phyloP scores from a whole-genome alignment of 2,329 filamentous ascomycete genomes.

The Elsinoe perseae region DNA sequence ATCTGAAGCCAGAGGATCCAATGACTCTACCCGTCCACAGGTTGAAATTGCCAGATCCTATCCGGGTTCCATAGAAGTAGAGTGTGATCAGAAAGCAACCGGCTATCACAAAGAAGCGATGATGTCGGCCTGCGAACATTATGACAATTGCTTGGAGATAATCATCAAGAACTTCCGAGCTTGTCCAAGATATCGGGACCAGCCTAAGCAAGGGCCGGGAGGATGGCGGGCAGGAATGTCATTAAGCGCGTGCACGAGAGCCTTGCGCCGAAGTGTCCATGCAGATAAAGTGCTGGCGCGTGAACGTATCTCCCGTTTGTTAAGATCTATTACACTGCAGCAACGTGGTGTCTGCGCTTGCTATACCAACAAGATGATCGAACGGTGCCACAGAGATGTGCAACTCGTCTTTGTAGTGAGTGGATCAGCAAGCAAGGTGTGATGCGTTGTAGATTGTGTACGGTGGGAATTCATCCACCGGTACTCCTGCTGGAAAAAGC shows the following conservation, averaged over 20 bases:
- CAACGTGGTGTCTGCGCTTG: not conserved
- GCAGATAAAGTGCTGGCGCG: not conserved
- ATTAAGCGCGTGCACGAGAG: not conserved
- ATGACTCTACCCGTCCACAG: slow-evolving; percentile 7
- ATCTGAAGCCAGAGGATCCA: slow-evolving; percentile 22
- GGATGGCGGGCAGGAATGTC: not conserved
- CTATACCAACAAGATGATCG: too few species aligned
- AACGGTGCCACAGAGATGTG: too few species aligned
- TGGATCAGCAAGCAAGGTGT: too few species aligned
- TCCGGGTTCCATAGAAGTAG: slow-evolving; percentile 16
- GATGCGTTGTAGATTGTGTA: not conserved
- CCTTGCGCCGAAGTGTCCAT: not conserved
- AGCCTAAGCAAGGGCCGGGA: not conserved
- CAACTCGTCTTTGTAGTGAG: too few species aligned
- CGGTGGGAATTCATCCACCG: not conserved
- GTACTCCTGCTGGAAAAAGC: not conserved
- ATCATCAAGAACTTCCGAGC: not conserved
- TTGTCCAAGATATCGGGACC: slow-evolving; percentile 9
- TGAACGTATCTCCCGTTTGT: not conserved
- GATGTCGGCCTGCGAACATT: slow-evolving; percentile 9
- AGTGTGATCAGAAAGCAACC: slow-evolving; percentile 14
- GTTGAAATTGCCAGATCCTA: slow-evolving; percentile 15
- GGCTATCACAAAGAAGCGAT: slow-evolving; percentile 17
- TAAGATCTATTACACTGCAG: not conserved
- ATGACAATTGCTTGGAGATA: not conserved